phyloP scores from a whole-genome alignment of 129 eudicot species.

The Silybum marianum region DNA sequence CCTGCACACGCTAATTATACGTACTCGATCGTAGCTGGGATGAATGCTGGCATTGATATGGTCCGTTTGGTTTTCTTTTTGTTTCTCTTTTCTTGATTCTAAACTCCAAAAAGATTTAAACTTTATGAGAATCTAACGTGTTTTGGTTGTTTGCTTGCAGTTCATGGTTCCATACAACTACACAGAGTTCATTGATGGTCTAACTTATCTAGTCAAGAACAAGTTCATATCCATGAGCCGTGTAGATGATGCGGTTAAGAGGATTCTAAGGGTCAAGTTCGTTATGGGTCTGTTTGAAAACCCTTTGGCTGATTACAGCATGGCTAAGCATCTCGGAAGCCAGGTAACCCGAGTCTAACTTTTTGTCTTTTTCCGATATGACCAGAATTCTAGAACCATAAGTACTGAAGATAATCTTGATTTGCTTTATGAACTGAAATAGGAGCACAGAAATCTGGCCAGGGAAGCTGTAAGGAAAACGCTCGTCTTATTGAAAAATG shows the following conservation, averaged over 20 bases:
- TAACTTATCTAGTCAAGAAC: conserved; percentile 53
- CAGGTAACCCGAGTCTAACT: conserved; percentile 41
- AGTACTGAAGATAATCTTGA: not conserved
- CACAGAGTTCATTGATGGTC: conserved; percentile 48
- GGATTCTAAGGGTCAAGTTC: conserved; percentile 75
- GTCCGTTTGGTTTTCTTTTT: conserved; percentile 32
- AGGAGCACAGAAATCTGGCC: conserved; percentile 77
- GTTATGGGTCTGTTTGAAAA: conserved; percentile 72
- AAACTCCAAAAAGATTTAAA: not conserved
- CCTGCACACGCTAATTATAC: conserved; percentile 65
- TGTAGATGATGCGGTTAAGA: conserved; percentile 71
- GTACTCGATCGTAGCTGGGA: conserved; percentile 48
- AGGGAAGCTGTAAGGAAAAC: conserved; percentile 91
- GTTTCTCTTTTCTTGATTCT: not conserved
- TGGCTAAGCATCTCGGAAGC: conserved; percentile 58
- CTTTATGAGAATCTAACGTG: not conserved
- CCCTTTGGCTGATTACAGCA: conserved; percentile 74
- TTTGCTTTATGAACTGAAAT: conserved; percentile 10
- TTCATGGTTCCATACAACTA: conserved; percentile 74
- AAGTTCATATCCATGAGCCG: conserved; percentile 60
- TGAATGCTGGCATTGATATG: conserved; percentile 69
- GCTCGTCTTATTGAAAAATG: conserved; percentile 78
- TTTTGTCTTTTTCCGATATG: not conserved
- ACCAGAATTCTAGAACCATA: not conserved
- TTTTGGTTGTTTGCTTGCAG: conserved; percentile 39